phyloP scores from a whole-genome alignment of 352 stramenopile genomes.

The Globisporangium okanoganense region DNA sequence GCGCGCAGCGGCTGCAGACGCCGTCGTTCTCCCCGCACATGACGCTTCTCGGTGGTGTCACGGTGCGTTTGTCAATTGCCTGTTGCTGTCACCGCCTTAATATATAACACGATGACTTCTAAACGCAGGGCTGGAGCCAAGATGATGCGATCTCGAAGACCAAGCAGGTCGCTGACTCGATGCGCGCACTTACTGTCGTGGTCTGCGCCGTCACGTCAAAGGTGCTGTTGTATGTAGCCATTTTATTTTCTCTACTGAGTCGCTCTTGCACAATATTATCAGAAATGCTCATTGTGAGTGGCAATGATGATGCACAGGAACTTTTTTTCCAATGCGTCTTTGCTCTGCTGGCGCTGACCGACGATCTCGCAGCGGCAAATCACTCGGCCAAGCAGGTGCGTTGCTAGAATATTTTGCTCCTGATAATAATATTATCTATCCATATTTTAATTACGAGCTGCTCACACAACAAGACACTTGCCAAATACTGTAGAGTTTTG shows the following conservation, averaged over 20 bases:
- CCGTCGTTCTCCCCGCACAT: constrained; percentile 50
- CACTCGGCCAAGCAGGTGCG: constrained; percentile 34
- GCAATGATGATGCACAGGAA: background rate
- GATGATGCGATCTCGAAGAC: constrained; percentile 29
- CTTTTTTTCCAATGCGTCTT: constrained; percentile 76
- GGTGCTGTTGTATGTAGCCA: constrained; percentile 11
- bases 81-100: background rate
- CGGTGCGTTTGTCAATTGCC: constrained; percentile 19
- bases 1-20: constrained; percentile 33
- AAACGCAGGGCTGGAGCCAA: constrained; percentile 20
- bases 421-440: too few species aligned
- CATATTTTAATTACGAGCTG: background rate
- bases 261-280: background rate
- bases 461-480: background rate
- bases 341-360: constrained; percentile 35
- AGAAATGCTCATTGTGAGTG: background rate
- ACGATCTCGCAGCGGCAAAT: constrained; percentile 32
- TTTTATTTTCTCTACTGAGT: too few species aligned
- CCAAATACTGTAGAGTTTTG: constrained; percentile 30
- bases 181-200: constrained; percentile 26
- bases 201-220: constrained; percentile 50
- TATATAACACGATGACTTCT: background rate
- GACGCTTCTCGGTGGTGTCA: constrained; percentile 50
- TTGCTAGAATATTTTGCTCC: too few species aligned
- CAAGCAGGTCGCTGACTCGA: constrained; percentile 27